These are phyloP conservation scores for Lagerstroemia speciosa DNA, from an alignment of 345 rosid genomes.

Conservation along the genomic window DNA sequence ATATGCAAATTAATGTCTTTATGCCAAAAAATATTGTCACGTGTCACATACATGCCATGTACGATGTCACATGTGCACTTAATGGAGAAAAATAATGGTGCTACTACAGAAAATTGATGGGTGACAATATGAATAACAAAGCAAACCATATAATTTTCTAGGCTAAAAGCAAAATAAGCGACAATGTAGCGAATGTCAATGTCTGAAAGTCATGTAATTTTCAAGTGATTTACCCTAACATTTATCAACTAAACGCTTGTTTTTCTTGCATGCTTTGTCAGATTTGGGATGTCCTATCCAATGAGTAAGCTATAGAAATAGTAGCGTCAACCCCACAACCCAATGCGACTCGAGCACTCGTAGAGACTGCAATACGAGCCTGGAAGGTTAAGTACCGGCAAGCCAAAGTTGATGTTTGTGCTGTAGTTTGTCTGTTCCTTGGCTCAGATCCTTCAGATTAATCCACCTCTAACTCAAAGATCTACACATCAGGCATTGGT, in stretches of 20 bases:
- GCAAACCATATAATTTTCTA: too few species aligned
- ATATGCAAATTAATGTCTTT: too few species aligned
- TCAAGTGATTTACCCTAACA: too few species aligned
- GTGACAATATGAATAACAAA: too few species aligned
- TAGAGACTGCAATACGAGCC: slow-evolving; percentile 29
- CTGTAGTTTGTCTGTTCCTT: slow-evolving; percentile 37
- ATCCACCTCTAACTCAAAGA: not conserved
- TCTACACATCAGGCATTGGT: not conserved
- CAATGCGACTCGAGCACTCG: slow-evolving; percentile 26
- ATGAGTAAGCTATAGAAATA: slow-evolving; percentile 29
- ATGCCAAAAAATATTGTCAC: too few species aligned
- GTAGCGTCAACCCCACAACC: slow-evolving; percentile 32
- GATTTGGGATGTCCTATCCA: slow-evolving; percentile 47
- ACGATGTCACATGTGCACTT: too few species aligned
- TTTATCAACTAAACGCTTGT: too few species aligned
- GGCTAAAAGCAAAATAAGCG: too few species aligned
- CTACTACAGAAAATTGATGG: too few species aligned
- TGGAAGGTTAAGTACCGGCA: slow-evolving; percentile 36
- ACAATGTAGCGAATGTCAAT: not conserved
- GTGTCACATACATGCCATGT: too few species aligned
- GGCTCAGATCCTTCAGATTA: slow-evolving; percentile 1
- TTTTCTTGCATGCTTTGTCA: not conserved
- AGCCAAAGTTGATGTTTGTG: slow-evolving; percentile 37
- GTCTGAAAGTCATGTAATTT: too few species aligned
- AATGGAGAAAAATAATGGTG: too few species aligned